A percentile compares a stretch with the other conserved stretches of the same genome.
phyloP scores from a whole-genome alignment of 345 rosid genomes.

The Hibiscus mutabilis region DNA sequence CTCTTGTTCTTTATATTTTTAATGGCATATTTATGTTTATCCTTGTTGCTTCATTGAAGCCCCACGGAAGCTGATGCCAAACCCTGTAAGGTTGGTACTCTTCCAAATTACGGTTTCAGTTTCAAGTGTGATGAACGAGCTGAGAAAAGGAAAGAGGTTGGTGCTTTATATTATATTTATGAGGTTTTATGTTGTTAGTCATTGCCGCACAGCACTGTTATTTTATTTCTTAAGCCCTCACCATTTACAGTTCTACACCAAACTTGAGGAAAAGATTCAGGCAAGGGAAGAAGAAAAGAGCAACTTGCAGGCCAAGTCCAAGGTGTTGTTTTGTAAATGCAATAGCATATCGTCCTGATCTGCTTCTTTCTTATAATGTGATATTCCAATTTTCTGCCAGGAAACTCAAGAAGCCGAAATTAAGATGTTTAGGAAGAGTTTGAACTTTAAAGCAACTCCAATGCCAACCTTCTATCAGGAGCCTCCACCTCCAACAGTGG shows the following conservation, averaged over 20 bases:
- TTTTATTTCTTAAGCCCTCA: constrained; percentile 3
- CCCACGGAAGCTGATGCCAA: constrained; percentile 59
- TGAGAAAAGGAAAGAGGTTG: constrained; percentile 95
- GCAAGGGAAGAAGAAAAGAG: constrained; percentile 82
- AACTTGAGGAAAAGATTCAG: constrained; percentile 95
- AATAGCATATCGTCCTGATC: not conserved
- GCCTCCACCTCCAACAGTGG: constrained; percentile 77
- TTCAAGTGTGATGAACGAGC: constrained; percentile 96
- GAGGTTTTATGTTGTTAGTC: constrained; percentile 2
- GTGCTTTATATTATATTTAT: constrained; percentile 17
- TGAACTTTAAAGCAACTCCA: constrained; percentile 94
- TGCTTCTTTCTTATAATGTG: constrained; percentile 1
- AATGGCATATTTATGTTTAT: constrained; percentile 11
- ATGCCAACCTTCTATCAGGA: constrained; percentile 98
- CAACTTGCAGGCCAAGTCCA: constrained; percentile 84
- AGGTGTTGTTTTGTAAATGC: constrained; percentile 39
- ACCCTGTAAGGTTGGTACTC: constrained; percentile 56
- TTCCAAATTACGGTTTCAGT: constrained; percentile 96
- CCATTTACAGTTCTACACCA: constrained; percentile 69
- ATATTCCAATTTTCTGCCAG: constrained; percentile 29
- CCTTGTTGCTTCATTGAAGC: constrained; percentile 44
- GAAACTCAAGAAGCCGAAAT: constrained; percentile 98
- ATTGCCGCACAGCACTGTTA: not conserved
- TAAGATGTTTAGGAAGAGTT: constrained; percentile 79
- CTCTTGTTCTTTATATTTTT: constrained; percentile 10